These are phyloP conservation scores for Amanita muscaria DNA, from an alignment of 768 basidiomycete species.

Conservation along the genomic window DNA sequence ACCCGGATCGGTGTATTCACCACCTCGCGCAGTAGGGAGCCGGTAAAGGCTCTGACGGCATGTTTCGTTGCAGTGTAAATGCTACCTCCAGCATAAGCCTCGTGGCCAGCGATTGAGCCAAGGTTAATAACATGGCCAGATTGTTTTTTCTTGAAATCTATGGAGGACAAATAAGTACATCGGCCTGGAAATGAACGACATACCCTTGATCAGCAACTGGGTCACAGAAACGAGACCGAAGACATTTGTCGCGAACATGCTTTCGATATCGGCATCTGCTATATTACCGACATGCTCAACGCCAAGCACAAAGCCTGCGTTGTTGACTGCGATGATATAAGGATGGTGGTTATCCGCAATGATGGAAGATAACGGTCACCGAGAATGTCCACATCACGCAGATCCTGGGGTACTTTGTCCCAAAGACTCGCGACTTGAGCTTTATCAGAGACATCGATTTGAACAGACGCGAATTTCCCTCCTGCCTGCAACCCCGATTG, in stretches of 20 bases:
- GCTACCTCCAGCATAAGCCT: conserved; percentile 83
- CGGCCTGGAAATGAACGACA: not conserved
- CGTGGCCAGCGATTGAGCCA: conserved; percentile 85
- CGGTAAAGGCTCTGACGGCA: conserved; percentile 82
- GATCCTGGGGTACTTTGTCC: conserved; percentile 60
- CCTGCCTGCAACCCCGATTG: conserved; percentile 64
- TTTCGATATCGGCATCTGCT: conserved; percentile 66
- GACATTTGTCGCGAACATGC: conserved; percentile 78
- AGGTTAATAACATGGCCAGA: conserved; percentile 90
- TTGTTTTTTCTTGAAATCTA: conserved; percentile 73
- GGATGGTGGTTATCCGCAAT: not conserved
- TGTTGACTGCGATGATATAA: conserved; percentile 33
- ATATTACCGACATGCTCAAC: conserved; percentile 81
- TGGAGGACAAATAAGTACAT: not conserved
- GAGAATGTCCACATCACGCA: conserved; percentile 74
- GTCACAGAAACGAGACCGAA: conserved; percentile 79
- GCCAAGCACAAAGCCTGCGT: conserved; percentile 87
- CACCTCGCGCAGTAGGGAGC: conserved; percentile 73
- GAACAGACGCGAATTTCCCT: conserved; percentile 66
- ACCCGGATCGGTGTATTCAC: conserved; percentile 92
- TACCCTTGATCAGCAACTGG: conserved; percentile 60
- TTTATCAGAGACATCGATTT: conserved; percentile 76
- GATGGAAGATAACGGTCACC: conserved; percentile 41
- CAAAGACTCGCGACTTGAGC: conserved; percentile 59
- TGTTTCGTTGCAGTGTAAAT: conserved; percentile 91